phyloP scores from a whole-genome alignment of 2,329 filamentous ascomycete genomes.

The Penicillium sp. region DNA sequence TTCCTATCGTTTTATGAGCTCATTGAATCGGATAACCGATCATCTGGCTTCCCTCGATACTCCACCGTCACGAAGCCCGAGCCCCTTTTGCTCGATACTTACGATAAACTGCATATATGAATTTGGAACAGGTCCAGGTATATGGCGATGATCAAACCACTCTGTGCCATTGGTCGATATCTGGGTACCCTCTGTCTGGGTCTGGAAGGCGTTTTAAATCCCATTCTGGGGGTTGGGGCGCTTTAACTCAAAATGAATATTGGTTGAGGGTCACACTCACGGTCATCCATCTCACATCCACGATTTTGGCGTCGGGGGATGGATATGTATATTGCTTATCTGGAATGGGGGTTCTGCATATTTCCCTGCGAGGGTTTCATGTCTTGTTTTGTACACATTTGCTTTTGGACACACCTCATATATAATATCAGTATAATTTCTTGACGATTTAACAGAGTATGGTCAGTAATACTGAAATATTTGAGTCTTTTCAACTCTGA shows the following conservation, averaged over 20 bases:
- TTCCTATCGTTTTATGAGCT: slow-evolving; percentile 10
- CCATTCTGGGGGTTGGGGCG: neutral
- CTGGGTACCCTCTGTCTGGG: neutral
- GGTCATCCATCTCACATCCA: neutral
- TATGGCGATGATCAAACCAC: neutral
- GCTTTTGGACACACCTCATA: slow-evolving; percentile 4
- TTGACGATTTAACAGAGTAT: neutral
- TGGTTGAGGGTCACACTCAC: neutral
- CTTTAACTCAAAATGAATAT: neutral
- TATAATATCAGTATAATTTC: neutral
- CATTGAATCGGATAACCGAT: neutral
- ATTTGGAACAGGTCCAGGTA: slow-evolving; percentile 1
- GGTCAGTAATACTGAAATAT: neutral
- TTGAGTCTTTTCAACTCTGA: neutral
- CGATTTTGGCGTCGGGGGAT: slow-evolving; percentile 7
- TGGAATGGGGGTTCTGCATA: neutral
- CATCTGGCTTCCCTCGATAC: neutral
- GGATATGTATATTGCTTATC: slow-evolving; percentile 9
- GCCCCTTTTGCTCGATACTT: slow-evolving; percentile 4
- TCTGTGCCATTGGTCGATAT: neutral
- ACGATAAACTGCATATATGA: slow-evolving; percentile 10
- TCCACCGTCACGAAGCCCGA: slow-evolving; percentile 4
- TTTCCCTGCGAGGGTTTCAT: slow-evolving; percentile 1
- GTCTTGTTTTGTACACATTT: slow-evolving; percentile 12
- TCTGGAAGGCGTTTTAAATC: slow-evolving; percentile 5